Evolutionary conservation across 164 flowering plant species (phyloP), one percentile per base, ranked within the genome.

Genomic region (Magnolia sinica): DNA sequence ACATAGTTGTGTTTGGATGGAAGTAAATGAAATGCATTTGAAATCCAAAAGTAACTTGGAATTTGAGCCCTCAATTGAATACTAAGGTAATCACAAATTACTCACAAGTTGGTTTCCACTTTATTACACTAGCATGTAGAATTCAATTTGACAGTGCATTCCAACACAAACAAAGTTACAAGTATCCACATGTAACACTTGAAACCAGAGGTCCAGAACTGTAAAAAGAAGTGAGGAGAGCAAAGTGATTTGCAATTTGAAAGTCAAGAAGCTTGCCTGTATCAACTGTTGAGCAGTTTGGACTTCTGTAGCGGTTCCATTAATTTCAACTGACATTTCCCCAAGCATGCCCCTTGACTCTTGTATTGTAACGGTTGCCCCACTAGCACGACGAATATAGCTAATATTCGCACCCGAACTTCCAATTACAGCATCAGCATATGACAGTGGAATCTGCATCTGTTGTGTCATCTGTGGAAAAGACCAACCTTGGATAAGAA

Each of bases 371-470:
- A 93, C 87, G 45, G 91, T 87, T 81, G 98, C 97, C 65, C 98
- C 98, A 85, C 98, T 95, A 52, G 91, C 89, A 65, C 98, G 94
- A 29, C 98, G 85, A 75, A 91, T 95, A 78, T 93, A 95, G 78
- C 97, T 92, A 75, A 95, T 95, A 78, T 78, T 95, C 70, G 96
- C 83, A 69, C 98, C 98, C 73, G 89, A 87, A 20, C 87, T 80
- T 49, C 98, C 98, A 85, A 95, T 95, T 61, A 95, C 97, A 64
- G 96, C 98, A 88, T 95, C 98, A 24, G 98, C 98, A 84, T 89
- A 95, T 58, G 92, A 84, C 2, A 95, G 85, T 0, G 98, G 98
- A 70, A 95, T 87, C 81, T 95, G 98, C 92, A 95, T 93, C 76
- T 90, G 92, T 77, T 93, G 98, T 49, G 98, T 87, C 55, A 91